These are phyloP conservation scores for Lasiosphaeria ovina DNA, from an alignment of 495 filamentous ascomycete species.

Conservation along the genomic window DNA sequence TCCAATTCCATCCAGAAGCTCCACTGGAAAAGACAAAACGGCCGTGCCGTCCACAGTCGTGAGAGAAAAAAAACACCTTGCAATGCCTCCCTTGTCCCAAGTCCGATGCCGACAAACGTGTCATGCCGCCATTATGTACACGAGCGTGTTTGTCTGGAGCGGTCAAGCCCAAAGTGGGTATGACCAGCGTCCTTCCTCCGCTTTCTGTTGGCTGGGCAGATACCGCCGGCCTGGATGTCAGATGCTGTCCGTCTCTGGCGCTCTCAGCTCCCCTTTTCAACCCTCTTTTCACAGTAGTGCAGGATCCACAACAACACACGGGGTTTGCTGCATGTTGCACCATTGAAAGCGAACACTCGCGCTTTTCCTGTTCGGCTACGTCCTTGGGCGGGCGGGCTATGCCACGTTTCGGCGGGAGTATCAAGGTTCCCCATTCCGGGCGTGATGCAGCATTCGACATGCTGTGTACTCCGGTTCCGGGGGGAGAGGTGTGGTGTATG, in stretches of 20 bases:
- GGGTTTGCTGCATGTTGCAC: slow-evolving; percentile 6
- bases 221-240: slow-evolving; percentile 8
- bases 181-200: slow-evolving; percentile 3
- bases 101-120: slow-evolving; percentile 2
- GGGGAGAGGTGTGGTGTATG: slow-evolving; percentile 9
- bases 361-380: background rate
- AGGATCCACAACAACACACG: slow-evolving; percentile 14
- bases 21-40: background rate
- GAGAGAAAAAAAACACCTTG: background rate
- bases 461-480: background rate
- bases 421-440: slow-evolving; percentile 3
- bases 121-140: slow-evolving; percentile 19
- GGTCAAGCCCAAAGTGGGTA: slow-evolving; percentile 14
- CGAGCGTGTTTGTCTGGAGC: slow-evolving; percentile 11
- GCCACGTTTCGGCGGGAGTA: background rate
- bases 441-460: background rate
- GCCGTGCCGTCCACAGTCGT: background rate
- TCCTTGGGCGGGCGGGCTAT: background rate
- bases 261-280: slow-evolving; percentile 9
- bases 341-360: slow-evolving; percentile 7
- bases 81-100: background rate
- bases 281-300: slow-evolving; percentile 3
- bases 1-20: background rate
- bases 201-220: background rate
- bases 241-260: slow-evolving; percentile 2